phyloP scores from a whole-genome alignment of 768 basidiomycete species.

The Jaapia argillacea region DNA sequence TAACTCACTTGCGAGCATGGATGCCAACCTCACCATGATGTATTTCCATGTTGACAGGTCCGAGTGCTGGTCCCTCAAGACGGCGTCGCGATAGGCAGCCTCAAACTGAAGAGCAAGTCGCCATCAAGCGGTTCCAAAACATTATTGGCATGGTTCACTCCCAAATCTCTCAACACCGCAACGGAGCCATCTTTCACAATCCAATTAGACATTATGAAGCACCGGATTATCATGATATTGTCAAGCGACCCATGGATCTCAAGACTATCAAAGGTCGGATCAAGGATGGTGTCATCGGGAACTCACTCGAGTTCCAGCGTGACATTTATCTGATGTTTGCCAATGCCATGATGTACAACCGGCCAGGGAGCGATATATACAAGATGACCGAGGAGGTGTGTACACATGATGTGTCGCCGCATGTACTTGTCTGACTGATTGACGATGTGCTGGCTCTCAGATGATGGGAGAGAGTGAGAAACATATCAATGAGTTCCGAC shows the following conservation, averaged over 20 bases:
- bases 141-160: conserved; percentile 76
- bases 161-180: conserved; percentile 76
- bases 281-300: conserved; percentile 73
- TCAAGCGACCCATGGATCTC: conserved; percentile 92
- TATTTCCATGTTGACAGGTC: conserved; percentile 5
- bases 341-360: conserved; percentile 96
- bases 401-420: conserved; percentile 3
- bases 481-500: conserved; percentile 58
- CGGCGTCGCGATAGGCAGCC: conserved; percentile 13
- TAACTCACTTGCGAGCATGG: too few species aligned
- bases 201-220: conserved; percentile 86
- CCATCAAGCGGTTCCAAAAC: conserved; percentile 67
- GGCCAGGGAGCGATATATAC: conserved; percentile 77
- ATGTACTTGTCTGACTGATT: neutral
- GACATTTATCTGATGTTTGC: conserved; percentile 93
- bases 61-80: conserved; percentile 10
- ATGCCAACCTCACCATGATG: too few species aligned
- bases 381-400: conserved; percentile 87
- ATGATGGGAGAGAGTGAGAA: conserved; percentile 71
- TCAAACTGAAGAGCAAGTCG: conserved; percentile 17
- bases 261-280: conserved; percentile 86
- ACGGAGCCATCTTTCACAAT: conserved; percentile 84
- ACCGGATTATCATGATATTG: conserved; percentile 85
- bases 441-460: conserved; percentile 29
- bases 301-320: conserved; percentile 79